phyloP scores from a whole-genome alignment of 139 green algal genomes.

The Nannochloris sp. region DNA sequence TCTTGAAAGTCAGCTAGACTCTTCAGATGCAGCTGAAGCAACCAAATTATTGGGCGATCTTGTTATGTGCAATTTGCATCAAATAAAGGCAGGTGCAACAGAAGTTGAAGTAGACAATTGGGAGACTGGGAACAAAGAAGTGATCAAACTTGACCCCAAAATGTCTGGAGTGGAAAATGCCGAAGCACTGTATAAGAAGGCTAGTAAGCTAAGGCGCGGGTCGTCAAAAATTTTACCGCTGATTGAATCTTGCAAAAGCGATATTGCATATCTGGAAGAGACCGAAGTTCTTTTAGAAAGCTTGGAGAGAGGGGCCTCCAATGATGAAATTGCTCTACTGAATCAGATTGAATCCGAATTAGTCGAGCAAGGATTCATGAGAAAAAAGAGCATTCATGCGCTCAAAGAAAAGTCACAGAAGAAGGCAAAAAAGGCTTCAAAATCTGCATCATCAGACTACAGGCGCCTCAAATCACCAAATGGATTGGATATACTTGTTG shows the following conservation, averaged over 20 bases:
- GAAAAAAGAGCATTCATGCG: slow-evolving; percentile 50
- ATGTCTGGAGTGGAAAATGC: slow-evolving; percentile 29
- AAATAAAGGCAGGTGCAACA: slow-evolving; percentile 8
- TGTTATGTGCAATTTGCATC: slow-evolving; percentile 69
- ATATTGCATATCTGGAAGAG: slow-evolving; percentile 35
- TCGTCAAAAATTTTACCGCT: slow-evolving; percentile 53
- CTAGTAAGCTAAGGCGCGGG: slow-evolving; percentile 54
- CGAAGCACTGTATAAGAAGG: slow-evolving; percentile 57
- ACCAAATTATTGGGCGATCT: slow-evolving; percentile 60
- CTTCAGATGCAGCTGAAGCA: slow-evolving; percentile 22
- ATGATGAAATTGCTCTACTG: slow-evolving; percentile 18
- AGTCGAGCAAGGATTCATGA: slow-evolving; percentile 50
- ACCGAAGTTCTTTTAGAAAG: slow-evolving; percentile 29
- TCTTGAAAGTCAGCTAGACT: slow-evolving; percentile 10
- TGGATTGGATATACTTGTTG: slow-evolving; percentile 59
- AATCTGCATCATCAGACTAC: slow-evolving; percentile 19
- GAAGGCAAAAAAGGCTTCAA: slow-evolving; percentile 37
- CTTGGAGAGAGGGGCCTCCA: slow-evolving; percentile 11
- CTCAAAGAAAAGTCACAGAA: slow-evolving; percentile 51
- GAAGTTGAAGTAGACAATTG: slow-evolving; percentile 63
- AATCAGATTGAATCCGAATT: slow-evolving; percentile 63
- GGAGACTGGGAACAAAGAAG: slow-evolving; percentile 51
- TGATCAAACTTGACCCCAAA: slow-evolving; percentile 42
- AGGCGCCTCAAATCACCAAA: slow-evolving; percentile 48
- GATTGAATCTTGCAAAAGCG: slow-evolving; percentile 34